Evolutionary conservation across 2,329 filamentous ascomycete genomes (phyloP).

Genomic region (Helicocarpus griseus): DNA sequence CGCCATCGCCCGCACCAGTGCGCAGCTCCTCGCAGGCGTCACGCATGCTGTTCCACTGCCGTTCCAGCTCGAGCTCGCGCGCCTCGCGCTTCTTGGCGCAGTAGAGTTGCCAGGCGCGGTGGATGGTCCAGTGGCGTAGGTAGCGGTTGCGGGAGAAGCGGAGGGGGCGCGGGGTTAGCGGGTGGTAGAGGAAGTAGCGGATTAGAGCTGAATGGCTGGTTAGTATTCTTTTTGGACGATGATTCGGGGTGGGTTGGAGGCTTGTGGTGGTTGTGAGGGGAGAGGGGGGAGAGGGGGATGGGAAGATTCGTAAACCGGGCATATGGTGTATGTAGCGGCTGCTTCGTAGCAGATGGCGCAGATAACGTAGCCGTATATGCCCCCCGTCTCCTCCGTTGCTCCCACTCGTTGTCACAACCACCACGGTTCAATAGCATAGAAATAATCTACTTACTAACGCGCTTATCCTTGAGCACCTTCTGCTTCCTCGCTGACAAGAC

Average conservation of each 20-base stretch:
- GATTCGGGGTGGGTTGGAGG: background rate
- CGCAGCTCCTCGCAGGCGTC: slow-evolving; percentile 76
- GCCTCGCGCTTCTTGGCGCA: slow-evolving; percentile 57
- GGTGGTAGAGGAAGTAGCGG: slow-evolving; percentile 61
- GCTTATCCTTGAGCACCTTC: slow-evolving; percentile 24
- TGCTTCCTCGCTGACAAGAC: slow-evolving; percentile 31
- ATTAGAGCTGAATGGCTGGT: slow-evolving; percentile 44
- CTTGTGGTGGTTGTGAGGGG: background rate
- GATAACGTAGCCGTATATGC: background rate
- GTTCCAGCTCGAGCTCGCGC: slow-evolving; percentile 61
- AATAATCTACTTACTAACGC: slow-evolving; percentile 37
- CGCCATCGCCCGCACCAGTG: slow-evolving; percentile 40
- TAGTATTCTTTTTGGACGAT: slow-evolving; percentile 16
- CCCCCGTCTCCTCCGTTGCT: background rate
- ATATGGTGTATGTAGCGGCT: too few species aligned
- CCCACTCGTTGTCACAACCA: background rate
- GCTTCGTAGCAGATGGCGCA: too few species aligned
- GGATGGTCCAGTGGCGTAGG: slow-evolving; percentile 97
- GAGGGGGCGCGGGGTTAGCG: slow-evolving; percentile 62
- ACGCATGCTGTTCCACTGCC: slow-evolving; percentile 73
- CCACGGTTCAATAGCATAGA: background rate
- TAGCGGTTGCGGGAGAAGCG: slow-evolving; percentile 79
- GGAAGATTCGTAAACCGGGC: too few species aligned
- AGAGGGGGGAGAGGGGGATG: background rate
- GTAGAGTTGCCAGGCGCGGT: slow-evolving; percentile 85